These are phyloP conservation scores for Tetrapisispora arboricola DNA, from an alignment of 805 yeast species.

Conservation along the genomic window DNA sequence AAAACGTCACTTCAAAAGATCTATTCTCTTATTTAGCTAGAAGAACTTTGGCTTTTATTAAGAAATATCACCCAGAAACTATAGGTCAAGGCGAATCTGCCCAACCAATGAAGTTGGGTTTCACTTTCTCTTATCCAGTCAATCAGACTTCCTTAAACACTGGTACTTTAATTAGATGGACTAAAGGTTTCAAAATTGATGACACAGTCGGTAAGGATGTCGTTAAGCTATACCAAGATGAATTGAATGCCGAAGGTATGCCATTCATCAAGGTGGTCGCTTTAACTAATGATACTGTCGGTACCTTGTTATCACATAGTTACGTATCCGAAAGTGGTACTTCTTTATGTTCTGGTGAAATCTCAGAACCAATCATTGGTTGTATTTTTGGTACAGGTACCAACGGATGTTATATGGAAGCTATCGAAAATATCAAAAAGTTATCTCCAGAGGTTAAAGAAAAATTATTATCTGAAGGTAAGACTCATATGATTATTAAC, in stretches of 20 bases:
- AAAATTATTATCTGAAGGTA: conserved; percentile 34
- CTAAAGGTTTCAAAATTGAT: conserved; percentile 82
- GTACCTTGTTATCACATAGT: conserved; percentile 82
- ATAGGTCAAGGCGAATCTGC: conserved; percentile 23
- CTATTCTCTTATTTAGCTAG: conserved; percentile 68
- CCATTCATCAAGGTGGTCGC: conserved; percentile 69
- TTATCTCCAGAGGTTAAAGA: conserved; percentile 40
- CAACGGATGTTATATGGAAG: conserved; percentile 88
- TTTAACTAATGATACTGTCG: conserved; percentile 91
- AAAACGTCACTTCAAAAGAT: conserved; percentile 42
- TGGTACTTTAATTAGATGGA: conserved; percentile 88
- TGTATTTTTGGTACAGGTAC: conserved; percentile 97
- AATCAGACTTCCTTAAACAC: conserved; percentile 69
- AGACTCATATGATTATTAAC: conserved; percentile 73
- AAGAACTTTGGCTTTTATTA: conserved; percentile 55
- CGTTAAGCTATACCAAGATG: conserved; percentile 58
- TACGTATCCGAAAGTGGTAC: conserved; percentile 48
- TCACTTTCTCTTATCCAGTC: conserved; percentile 91
- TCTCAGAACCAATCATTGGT: conserved; percentile 73
- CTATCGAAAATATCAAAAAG: conserved; percentile 62
- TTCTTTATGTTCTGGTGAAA: conserved; percentile 40
- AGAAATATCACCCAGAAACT: conserved; percentile 49
- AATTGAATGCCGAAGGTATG: conserved; percentile 47
- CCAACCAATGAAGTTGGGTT: conserved; percentile 59
- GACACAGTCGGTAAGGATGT: conserved; percentile 84